phyloP scores from a whole-genome alignment of 139 green algal genomes.

The Chlamydomonas urium region DNA sequence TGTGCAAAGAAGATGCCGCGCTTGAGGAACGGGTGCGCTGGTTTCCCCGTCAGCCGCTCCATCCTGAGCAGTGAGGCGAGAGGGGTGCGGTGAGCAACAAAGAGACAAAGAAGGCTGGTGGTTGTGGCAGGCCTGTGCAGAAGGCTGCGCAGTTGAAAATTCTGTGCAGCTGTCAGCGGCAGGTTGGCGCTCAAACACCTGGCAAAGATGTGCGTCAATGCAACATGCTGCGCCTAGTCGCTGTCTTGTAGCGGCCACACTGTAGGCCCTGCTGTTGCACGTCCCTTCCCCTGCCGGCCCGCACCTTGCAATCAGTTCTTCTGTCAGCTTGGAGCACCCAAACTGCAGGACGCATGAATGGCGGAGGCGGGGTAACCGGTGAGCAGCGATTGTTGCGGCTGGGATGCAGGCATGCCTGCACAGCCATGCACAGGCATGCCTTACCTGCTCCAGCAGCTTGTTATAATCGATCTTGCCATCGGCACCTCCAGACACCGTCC shows the following conservation, averaged over 20 bases:
- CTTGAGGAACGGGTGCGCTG: slow-evolving; percentile 89
- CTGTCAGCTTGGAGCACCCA: slow-evolving; percentile 42
- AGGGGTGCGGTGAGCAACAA: background rate
- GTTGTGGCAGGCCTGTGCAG: background rate
- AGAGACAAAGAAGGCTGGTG: background rate
- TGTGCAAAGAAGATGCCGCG: slow-evolving; percentile 95
- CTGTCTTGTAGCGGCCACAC: no score
- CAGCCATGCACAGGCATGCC: no score
- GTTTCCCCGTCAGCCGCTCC: slow-evolving; percentile 69
- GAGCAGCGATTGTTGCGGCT: no score
- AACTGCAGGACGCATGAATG: slow-evolving; percentile 29
- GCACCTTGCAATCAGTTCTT: slow-evolving; percentile 40
- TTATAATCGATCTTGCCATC: slow-evolving; percentile 96
- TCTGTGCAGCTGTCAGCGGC: no score
- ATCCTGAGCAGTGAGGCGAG: slow-evolving; percentile 49
- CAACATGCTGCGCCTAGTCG: no score
- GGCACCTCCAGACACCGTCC: slow-evolving; percentile 80
- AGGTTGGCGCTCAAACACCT: no score
- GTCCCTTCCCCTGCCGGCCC: no score
- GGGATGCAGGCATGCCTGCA: no score
- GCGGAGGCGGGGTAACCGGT: background rate
- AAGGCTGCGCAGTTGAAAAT: no score
- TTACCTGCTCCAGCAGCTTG: slow-evolving; percentile 85
- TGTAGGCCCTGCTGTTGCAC: no score
- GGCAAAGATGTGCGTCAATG: no score